Conservation (phyloP, 306 rosid species). For the Dryas drummondii region DNA sequence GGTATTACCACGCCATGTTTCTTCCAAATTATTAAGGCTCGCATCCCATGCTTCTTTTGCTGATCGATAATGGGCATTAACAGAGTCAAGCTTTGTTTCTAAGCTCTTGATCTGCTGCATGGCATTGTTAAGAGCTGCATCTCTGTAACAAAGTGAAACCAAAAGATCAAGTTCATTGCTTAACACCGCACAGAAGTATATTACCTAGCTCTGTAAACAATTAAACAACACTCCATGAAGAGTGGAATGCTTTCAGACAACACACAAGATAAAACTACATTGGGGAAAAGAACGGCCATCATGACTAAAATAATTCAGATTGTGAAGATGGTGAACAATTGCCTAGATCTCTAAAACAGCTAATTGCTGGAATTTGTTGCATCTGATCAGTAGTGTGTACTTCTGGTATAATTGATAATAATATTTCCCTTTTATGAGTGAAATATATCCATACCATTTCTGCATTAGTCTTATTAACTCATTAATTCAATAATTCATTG, state of each 20-base stretch:
- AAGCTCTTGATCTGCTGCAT: constrained; percentile 68
- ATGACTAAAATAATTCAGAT: background rate
- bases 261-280: background rate
- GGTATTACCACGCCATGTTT: constrained; percentile 82
- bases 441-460: background rate
- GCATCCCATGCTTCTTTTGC: constrained; percentile 92
- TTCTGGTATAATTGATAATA: background rate
- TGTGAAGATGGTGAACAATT: background rate
- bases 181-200: constrained; percentile 19
- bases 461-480: background rate
- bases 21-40: constrained; percentile 83
- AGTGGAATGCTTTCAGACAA: background rate
- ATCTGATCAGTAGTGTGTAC: background rate
- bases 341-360: background rate
- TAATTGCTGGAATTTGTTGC: background rate
- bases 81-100: constrained; percentile 69
- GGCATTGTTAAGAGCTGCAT: constrained; percentile 51
- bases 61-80: constrained; percentile 55
- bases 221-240: background rate
- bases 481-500: no score
- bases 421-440: background rate
- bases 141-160: constrained; percentile 57
- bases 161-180: constrained; percentile 28
- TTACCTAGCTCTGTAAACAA: background rate
- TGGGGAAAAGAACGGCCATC: background rate